These are phyloP conservation scores for Chalciporus sphaerocephalus DNA, from an alignment of 768 basidiomycete species.

Conservation along the genomic window DNA sequence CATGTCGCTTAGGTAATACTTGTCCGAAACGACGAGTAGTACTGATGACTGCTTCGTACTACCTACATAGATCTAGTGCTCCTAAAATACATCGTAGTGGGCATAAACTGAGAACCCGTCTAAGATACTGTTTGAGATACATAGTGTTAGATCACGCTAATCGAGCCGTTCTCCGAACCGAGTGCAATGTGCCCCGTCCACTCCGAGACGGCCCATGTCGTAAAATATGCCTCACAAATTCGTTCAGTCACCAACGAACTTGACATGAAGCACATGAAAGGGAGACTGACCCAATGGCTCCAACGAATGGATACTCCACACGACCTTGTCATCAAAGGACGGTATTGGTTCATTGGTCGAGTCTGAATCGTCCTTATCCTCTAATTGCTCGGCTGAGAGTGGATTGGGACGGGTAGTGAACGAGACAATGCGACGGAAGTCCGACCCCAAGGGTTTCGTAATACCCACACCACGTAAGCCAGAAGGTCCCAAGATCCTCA, in stretches of 20 bases:
- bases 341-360: neutral
- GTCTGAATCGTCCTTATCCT: neutral
- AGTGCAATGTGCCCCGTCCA: slow-evolving; percentile 40
- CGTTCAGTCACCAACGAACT: neutral
- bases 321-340: slow-evolving; percentile 2
- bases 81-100: too few species aligned
- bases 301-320: slow-evolving; percentile 11
- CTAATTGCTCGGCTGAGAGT: neutral
- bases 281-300: slow-evolving; percentile 15
- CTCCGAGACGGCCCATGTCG: slow-evolving; percentile 42
- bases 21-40: too few species aligned
- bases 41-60: too few species aligned
- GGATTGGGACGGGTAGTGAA: slow-evolving; percentile 4
- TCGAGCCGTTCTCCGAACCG: slow-evolving; percentile 36
- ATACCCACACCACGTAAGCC: slow-evolving; percentile 12
- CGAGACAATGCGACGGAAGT: slow-evolving; percentile 4
- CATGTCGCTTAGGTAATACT: too few species aligned
- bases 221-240: slow-evolving; percentile 36
- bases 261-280: neutral
- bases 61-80: too few species aligned
- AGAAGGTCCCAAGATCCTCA: slow-evolving; percentile 5
- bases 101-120: neutral
- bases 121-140: neutral
- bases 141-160: neutral
- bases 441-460: neutral